Conservation (phyloP, 2,329 filamentous ascomycete genomes). For the Penicillium sp. region DNA sequence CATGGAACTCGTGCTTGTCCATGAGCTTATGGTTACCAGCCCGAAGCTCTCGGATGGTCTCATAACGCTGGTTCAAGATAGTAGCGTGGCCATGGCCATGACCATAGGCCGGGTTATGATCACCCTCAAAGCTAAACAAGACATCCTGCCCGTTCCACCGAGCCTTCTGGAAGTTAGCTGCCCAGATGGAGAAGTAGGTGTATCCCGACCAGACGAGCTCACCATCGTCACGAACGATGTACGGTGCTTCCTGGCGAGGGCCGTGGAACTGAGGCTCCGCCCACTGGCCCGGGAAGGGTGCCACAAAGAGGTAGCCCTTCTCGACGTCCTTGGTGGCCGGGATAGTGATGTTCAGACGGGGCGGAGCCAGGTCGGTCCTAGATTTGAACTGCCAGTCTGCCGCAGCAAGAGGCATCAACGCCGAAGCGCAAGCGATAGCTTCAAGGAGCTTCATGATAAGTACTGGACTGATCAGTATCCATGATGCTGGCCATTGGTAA, state of each 20-base stretch:
- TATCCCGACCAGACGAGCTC: constrained; percentile 62
- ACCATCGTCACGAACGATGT: constrained; percentile 58
- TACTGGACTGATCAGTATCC: constrained; percentile 31
- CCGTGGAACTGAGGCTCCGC: constrained; percentile 24
- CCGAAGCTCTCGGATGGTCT: constrained; percentile 56
- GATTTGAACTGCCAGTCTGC: constrained; percentile 54
- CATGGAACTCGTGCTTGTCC: constrained; percentile 59
- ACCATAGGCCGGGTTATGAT: constrained; percentile 54
- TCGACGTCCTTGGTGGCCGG: constrained; percentile 37
- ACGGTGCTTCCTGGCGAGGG: constrained; percentile 56
- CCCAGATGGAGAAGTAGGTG: constrained; percentile 55
- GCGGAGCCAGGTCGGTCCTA: constrained; percentile 51
- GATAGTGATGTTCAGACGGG: constrained; percentile 44
- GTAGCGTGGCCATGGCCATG: constrained; percentile 59
- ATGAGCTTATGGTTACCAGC: constrained; percentile 51
- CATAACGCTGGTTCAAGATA: constrained; percentile 57
- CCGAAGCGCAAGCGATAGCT: constrained; percentile 15
- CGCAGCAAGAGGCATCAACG: constrained; percentile 23
- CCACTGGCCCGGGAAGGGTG: constrained; percentile 36
- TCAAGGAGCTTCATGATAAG: constrained; percentile 24
- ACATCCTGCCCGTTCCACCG: constrained; percentile 56
- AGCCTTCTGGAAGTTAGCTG: constrained; percentile 54
- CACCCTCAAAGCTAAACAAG: constrained; percentile 57
- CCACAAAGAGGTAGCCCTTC: constrained; percentile 42
- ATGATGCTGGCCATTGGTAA: constrained; percentile 18